phyloP scores from a whole-genome alignment of 148 eudicot species.

The Pouteria glomerata region DNA sequence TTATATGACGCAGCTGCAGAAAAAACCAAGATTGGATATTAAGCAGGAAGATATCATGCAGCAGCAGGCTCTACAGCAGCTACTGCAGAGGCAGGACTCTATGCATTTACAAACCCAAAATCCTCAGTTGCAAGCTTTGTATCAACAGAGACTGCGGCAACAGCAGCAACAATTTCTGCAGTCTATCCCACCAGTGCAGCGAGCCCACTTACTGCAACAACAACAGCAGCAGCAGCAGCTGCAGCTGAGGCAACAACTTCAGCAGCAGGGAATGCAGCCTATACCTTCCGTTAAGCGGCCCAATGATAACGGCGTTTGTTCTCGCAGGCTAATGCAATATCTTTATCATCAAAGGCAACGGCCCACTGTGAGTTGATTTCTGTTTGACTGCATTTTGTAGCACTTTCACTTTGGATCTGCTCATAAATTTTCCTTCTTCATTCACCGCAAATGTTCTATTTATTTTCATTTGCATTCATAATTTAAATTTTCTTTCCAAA shows the following conservation, averaged over 20 bases:
- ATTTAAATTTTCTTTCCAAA: background rate
- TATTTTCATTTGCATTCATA: background rate
- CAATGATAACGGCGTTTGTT: slow-evolving; percentile 73
- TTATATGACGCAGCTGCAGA: slow-evolving; percentile 58
- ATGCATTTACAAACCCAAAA: slow-evolving; percentile 60
- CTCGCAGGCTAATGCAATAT: slow-evolving; percentile 79
- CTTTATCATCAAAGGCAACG: slow-evolving; percentile 75
- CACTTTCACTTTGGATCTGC: background rate
- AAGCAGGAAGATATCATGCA: slow-evolving; percentile 79
- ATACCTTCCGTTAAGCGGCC: slow-evolving; percentile 55
- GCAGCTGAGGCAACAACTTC: slow-evolving; percentile 43
- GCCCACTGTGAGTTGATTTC: slow-evolving; percentile 48
- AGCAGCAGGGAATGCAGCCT: slow-evolving; percentile 61
- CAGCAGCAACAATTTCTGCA: slow-evolving; percentile 71
- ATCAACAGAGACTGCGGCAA: slow-evolving; percentile 78
- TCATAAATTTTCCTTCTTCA: background rate
- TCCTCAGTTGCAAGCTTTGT: slow-evolving; percentile 79
- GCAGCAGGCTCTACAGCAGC: slow-evolving; percentile 68
- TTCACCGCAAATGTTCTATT: background rate
- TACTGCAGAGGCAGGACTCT: slow-evolving; percentile 70
- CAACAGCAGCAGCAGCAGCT: slow-evolving; percentile 31
- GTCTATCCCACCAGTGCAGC: slow-evolving; percentile 66
- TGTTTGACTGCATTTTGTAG: background rate
- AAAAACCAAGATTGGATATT: slow-evolving; percentile 77
- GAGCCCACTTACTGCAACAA: slow-evolving; percentile 59